Percentiles rank a stretch among this genome's conserved stretches.
Conservation (phyloP, 2,329 filamentous ascomycete species). For the Pyrenochaeta sp. region DNA sequence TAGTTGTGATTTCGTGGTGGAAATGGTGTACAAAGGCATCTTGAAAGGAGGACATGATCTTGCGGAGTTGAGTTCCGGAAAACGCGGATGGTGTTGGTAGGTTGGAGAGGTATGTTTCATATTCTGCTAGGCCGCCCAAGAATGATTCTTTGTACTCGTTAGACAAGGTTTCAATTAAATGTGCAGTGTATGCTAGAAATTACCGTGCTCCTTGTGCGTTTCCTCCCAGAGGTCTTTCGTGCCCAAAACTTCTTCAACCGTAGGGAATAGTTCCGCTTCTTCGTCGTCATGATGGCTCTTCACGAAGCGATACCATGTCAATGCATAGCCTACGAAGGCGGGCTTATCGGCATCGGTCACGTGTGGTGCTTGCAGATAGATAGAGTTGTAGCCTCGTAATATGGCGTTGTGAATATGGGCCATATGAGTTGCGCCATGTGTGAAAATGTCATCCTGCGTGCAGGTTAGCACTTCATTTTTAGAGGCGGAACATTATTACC, state of each 20-base stretch:
- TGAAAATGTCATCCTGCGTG: conserved; percentile 42
- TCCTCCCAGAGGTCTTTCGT: conserved; percentile 39
- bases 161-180: background rate
- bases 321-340: conserved; percentile 48
- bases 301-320: conserved; percentile 46
- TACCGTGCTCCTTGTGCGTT: conserved; percentile 47
- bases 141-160: conserved; percentile 33
- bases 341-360: conserved; percentile 40
- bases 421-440: conserved; percentile 48
- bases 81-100: conserved; percentile 33
- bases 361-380: conserved; percentile 50
- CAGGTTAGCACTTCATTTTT: conserved; percentile 1
- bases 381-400: conserved; percentile 52
- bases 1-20: conserved; percentile 45
- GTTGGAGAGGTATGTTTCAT: conserved; percentile 33
- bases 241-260: conserved; percentile 40
- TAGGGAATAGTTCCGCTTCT: conserved; percentile 47
- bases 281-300: conserved; percentile 50
- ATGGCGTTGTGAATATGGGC: conserved; percentile 53
- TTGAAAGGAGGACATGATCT: conserved; percentile 42
- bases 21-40: conserved; percentile 41
- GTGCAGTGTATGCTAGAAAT: background rate
- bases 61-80: conserved; percentile 29
- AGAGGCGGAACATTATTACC: conserved; percentile 10
- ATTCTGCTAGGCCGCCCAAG: conserved; percentile 33